Evolutionary conservation across 2,329 filamentous ascomycete species (phyloP).

Genomic region (Leptographium lundbergii): DNA sequence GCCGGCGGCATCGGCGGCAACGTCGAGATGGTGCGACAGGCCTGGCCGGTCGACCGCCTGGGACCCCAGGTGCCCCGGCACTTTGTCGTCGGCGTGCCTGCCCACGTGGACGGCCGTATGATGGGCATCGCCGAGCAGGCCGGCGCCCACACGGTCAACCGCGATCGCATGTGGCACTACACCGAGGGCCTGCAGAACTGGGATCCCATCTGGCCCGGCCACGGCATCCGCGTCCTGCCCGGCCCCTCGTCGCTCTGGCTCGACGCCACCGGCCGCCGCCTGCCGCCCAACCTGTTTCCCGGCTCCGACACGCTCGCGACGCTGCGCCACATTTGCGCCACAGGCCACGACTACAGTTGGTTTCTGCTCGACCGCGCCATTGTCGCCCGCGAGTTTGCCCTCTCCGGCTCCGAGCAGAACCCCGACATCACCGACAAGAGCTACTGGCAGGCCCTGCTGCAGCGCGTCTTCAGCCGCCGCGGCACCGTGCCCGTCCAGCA

Average conservation of each 20-base stretch:
- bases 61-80: slow-evolving; percentile 41
- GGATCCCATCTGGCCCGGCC: slow-evolving; percentile 47
- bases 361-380: slow-evolving; percentile 47
- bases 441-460: slow-evolving; percentile 35
- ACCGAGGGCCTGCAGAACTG: slow-evolving; percentile 50
- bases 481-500: slow-evolving; percentile 43
- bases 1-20: slow-evolving; percentile 50
- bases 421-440: slow-evolving; percentile 47
- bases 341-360: slow-evolving; percentile 51
- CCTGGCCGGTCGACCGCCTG: slow-evolving; percentile 44
- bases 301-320: slow-evolving; percentile 45
- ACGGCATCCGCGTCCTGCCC: slow-evolving; percentile 48
- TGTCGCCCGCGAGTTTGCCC: slow-evolving; percentile 47
- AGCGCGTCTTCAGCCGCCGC: slow-evolving; percentile 36
- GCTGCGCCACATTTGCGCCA: slow-evolving; percentile 45
- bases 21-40: slow-evolving; percentile 43
- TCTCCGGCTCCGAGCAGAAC: slow-evolving; percentile 52
- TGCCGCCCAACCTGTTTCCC: slow-evolving; percentile 43
- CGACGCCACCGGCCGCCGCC: slow-evolving; percentile 44
- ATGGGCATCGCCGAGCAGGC: slow-evolving; percentile 39
- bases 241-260: slow-evolving; percentile 51
- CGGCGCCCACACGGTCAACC: slow-evolving; percentile 45
- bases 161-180: slow-evolving; percentile 55
- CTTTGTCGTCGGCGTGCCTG: slow-evolving; percentile 49
- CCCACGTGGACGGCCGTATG: slow-evolving; percentile 53